Conservation (phyloP, 805 yeast genomes). For the Candida morakotiae region DNA sequence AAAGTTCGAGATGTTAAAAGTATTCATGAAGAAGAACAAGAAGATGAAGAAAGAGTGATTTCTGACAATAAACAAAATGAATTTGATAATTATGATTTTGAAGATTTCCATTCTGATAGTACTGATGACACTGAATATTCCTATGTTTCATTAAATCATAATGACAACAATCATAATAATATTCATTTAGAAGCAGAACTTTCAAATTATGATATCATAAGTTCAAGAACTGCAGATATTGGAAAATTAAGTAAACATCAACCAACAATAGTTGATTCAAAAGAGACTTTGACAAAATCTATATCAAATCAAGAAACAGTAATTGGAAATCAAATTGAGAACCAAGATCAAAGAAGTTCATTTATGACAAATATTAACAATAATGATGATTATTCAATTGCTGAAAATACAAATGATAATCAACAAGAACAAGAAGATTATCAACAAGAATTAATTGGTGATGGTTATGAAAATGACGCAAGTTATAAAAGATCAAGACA, state of each 20-base stretch:
- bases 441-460: not conserved
- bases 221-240: conserved; percentile 26
- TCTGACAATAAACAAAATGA: not conserved
- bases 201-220: conserved; percentile 23
- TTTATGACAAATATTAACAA: not conserved
- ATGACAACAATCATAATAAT: conserved; percentile 3
- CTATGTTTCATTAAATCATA: not conserved
- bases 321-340: conserved; percentile 1
- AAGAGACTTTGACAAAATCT: conserved; percentile 20
- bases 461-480: not conserved
- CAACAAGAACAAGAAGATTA: not conserved
- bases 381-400: conserved; percentile 6
- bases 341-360: conserved; percentile 2
- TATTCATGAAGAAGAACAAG: conserved; percentile 3
- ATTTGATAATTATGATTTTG: conserved; percentile 13
- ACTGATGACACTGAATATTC: conserved; percentile 12
- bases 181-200: conserved; percentile 15
- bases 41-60: conserved; percentile 6
- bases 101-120: conserved; percentile 17
- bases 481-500: conserved; percentile 16
- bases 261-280: conserved; percentile 26
- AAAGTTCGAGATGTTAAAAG: conserved; percentile 7
- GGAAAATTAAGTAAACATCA: conserved; percentile 19
- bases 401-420: conserved; percentile 5
- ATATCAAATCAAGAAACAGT: conserved; percentile 2